Percentiles rank a stretch among this genome's conserved stretches.
Evolutionary conservation across 75 land plant species (phyloP).

Genomic region (Cunninghamia lanceolata): DNA sequence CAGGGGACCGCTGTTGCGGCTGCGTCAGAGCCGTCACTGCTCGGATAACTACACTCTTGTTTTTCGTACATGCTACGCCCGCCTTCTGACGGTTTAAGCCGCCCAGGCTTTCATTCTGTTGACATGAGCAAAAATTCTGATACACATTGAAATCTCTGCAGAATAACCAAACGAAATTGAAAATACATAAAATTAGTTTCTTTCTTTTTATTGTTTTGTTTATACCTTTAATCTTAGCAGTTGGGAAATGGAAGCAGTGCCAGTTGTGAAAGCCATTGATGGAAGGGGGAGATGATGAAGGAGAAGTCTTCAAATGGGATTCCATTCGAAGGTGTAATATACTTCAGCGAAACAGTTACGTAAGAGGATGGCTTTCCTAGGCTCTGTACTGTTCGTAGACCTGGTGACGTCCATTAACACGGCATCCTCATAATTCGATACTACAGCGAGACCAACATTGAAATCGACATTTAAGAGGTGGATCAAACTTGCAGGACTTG

Average conservation of each 20-base stretch:
- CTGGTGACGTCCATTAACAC: no score
- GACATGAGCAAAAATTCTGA: neutral
- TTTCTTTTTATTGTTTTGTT: no score
- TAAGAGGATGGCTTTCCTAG: no score
- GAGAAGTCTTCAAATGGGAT: neutral
- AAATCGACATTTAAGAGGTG: no score
- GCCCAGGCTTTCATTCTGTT: neutral
- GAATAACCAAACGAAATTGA: neutral
- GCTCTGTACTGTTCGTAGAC: no score
- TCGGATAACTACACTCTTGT: neutral
- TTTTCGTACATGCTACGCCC: neutral
- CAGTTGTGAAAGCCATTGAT: neutral
- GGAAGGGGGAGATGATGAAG: neutral
- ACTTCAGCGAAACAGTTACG: no score
- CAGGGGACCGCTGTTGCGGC: slow-evolving; percentile 48
- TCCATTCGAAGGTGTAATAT: no score
- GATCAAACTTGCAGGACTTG: no score
- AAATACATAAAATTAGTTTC: neutral
- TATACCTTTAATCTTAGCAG: neutral
- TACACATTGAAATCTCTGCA: neutral
- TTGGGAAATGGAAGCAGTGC: neutral
- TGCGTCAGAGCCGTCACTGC: slow-evolving; percentile 58
- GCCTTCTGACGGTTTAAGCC: neutral
- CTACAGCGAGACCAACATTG: no score
- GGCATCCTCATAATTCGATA: no score